Conservation (phyloP, 2,329 filamentous ascomycete species). For the Lomentospora prolificans region DNA sequence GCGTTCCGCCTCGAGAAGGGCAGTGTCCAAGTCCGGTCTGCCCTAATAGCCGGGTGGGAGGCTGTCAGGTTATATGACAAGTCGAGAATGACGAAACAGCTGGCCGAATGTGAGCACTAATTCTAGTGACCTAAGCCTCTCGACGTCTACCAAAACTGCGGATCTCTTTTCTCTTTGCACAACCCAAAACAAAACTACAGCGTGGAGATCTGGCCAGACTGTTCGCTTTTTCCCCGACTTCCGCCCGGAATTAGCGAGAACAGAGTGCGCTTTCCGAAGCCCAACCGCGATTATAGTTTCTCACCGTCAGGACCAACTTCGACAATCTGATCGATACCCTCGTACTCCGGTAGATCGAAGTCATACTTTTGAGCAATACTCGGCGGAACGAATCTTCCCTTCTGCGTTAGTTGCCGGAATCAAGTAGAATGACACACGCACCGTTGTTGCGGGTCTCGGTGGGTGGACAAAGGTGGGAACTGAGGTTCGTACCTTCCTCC, state of each 20-base stretch:
- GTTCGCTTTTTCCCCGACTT: background rate
- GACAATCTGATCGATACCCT: conserved; percentile 80
- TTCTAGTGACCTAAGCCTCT: background rate
- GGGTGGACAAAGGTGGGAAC: background rate
- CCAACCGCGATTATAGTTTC: conserved; percentile 35
- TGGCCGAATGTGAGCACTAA: conserved; percentile 1
- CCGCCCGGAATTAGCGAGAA: background rate
- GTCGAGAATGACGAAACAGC: conserved; percentile 1
- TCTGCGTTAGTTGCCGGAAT: conserved; percentile 2
- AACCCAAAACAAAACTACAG: background rate
- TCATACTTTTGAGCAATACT: conserved; percentile 76
- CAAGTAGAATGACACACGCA: background rate
- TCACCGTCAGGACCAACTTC: conserved; percentile 51
- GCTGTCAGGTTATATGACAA: conserved; percentile 43
- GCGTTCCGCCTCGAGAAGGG: conserved; percentile 39
- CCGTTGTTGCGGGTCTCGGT: background rate
- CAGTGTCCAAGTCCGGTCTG: conserved; percentile 50
- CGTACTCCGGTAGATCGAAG: conserved; percentile 72
- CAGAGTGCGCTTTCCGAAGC: background rate
- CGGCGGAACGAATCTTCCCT: conserved; percentile 66
- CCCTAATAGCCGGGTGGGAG: conserved; percentile 46
- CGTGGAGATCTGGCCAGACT: background rate
- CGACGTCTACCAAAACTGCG: conserved; percentile 1
- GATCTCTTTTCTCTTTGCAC: background rate
- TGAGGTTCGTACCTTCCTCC: conserved; percentile 58